These are phyloP conservation scores for Lactarius tabidus DNA, from an alignment of 768 basidiomycete genomes.

Conservation along the genomic window DNA sequence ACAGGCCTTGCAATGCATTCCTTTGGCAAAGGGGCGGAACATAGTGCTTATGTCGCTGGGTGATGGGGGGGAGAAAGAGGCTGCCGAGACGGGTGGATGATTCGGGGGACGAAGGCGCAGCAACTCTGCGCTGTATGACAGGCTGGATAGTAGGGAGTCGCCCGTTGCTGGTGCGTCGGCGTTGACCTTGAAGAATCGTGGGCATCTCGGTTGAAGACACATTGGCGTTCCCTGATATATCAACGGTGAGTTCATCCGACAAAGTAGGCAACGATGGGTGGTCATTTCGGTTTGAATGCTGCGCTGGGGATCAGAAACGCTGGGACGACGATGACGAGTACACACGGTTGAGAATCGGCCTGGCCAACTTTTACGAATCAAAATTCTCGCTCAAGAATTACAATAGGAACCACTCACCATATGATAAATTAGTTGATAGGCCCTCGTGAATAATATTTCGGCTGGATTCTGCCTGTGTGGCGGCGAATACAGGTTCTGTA, in stretches of 20 bases:
- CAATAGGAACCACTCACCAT: background rate
- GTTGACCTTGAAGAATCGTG: slow-evolving; percentile 48
- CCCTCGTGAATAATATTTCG: background rate
- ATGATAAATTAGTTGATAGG: background rate
- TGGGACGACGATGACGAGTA: background rate
- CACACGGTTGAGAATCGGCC: slow-evolving; percentile 2
- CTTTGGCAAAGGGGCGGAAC: slow-evolving; percentile 53
- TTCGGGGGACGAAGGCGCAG: slow-evolving; percentile 27
- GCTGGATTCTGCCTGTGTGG: background rate
- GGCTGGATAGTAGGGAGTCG: slow-evolving; percentile 42
- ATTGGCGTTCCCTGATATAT: slow-evolving; percentile 58
- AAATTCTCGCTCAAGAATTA: background rate
- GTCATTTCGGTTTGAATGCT: background rate
- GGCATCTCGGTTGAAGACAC: slow-evolving; percentile 59
- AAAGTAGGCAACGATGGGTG: slow-evolving; percentile 38
- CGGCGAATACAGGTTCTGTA: background rate
- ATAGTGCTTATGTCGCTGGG: slow-evolving; percentile 39
- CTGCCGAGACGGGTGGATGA: slow-evolving; percentile 28
- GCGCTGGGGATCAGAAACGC: slow-evolving; percentile 4
- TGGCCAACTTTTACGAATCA: slow-evolving; percentile 2
- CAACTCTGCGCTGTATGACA: slow-evolving; percentile 23
- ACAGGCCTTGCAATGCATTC: slow-evolving; percentile 65
- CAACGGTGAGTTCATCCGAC: slow-evolving; percentile 42
- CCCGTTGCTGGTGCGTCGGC: slow-evolving; percentile 30
- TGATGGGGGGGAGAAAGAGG: slow-evolving; percentile 36